These are phyloP conservation scores for Ogataea pini DNA, from an alignment of 805 yeast species.

Conservation along the genomic window DNA sequence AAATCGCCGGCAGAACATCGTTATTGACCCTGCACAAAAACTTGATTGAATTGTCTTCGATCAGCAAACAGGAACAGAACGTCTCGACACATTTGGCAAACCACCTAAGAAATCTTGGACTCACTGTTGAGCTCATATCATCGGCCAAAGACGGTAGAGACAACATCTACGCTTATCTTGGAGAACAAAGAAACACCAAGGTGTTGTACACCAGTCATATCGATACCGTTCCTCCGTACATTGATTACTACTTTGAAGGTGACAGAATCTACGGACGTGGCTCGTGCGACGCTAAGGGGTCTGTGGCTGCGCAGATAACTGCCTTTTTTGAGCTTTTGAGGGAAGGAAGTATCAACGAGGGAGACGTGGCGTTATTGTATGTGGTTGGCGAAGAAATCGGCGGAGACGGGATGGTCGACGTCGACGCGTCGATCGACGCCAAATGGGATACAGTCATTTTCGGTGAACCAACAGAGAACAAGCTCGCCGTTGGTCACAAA, in stretches of 20 bases:
- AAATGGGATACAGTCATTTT: conserved; percentile 63
- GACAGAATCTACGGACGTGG: conserved; percentile 65
- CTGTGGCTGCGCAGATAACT: conserved; percentile 62
- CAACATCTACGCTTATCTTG: conserved; percentile 60
- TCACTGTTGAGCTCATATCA: conserved; percentile 53
- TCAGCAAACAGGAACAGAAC: conserved; percentile 36
- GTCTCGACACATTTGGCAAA: conserved; percentile 42
- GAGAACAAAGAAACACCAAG: conserved; percentile 44
- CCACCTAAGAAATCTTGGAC: conserved; percentile 44
- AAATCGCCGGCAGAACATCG: background rate
- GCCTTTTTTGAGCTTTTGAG: conserved; percentile 51
- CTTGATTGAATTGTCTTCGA: conserved; percentile 38
- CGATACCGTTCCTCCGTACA: conserved; percentile 71
- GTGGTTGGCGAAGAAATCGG: conserved; percentile 75
- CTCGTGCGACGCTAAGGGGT: conserved; percentile 68
- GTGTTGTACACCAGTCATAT: conserved; percentile 63
- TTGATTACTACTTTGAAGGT: conserved; percentile 51
- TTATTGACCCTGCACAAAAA: conserved; percentile 37
- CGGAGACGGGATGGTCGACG: conserved; percentile 62
- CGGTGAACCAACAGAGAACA: conserved; percentile 76
- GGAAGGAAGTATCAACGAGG: conserved; percentile 42
- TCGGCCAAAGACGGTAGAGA: conserved; percentile 36
- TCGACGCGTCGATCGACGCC: conserved; percentile 40
- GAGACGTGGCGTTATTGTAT: conserved; percentile 58
- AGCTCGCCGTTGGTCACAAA: conserved; percentile 70